Base-by-base conservation (phyloP, 2,329 filamentous ascomycete species). In the Setomelanomma holmii region DNA sequence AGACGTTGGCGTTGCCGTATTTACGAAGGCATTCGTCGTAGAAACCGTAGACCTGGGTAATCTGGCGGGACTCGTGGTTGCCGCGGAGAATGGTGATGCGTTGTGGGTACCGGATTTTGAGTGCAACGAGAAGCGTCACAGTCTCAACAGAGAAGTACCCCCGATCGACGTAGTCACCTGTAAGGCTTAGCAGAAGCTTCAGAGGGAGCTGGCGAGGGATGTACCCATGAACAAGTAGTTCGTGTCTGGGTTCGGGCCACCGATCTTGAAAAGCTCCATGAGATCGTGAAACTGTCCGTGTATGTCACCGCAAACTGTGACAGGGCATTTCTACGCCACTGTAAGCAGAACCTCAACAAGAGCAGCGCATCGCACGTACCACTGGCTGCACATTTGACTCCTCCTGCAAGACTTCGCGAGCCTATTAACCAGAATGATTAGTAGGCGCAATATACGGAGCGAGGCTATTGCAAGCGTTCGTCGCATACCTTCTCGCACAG, bases 201-300 rank as follows among this genome's bases (percentile, higher is more conserved):
- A 12, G 20, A 23, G 40, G 8, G 16, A 14, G 21, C 45, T 30
- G 23, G 34, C 21, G 44, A 30, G 40, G 17, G 35, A 46, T 61
- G 43, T 42, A 95, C 91, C 93, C 92, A 99, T 98, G 82, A 98
- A 98, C 63, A 98, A 88, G 79, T 98, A 98, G 82, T 98, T 98
- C 73, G 95, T 98, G 78, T 99, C 95, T 63, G 95, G 95, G 75
- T 96, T 97, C 55, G 93, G 92, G 48, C 95, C 95, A 66, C 95
- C 95, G 76, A 99, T 98, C 81, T 96, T 96, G 85, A 99, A 99
- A 47, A 99, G 86, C 80, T 99, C 95, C 92, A 99, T 98, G 77
- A 99, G 80, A 74, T 99, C 95, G 78, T 98, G 93, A 77, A 98
- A 98, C 79, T 99, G 95, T 64, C 95, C 95, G 78, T 99, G 95